Conservation (phyloP, 176 grass and related monocot species). For the Elaeis guineensis region DNA sequence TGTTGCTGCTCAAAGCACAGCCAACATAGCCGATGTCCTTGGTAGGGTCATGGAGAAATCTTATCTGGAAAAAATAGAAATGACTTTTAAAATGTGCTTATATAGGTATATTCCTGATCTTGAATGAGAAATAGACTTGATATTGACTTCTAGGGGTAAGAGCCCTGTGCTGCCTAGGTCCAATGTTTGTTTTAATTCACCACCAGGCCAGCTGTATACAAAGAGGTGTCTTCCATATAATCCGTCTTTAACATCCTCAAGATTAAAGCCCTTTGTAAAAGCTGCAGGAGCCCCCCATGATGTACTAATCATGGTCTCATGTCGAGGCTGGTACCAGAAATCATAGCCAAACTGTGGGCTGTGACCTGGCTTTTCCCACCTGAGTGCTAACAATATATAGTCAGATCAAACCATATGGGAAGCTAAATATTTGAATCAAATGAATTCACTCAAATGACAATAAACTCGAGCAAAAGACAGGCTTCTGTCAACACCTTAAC, state of each 20-base stretch:
- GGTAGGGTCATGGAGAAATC: constrained; percentile 93
- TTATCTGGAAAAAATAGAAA: constrained; percentile 43
- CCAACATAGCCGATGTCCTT: constrained; percentile 91
- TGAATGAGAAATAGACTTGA: too few species aligned
- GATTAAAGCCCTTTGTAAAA: constrained; percentile 68
- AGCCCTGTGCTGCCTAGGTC: constrained; percentile 64
- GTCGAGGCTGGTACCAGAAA: constrained; percentile 90
- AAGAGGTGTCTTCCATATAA: constrained; percentile 74
- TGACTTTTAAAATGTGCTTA: not conserved
- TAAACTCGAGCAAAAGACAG: too few species aligned
- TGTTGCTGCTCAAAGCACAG: constrained; percentile 75
- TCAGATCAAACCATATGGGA: not conserved
- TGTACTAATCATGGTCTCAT: constrained; percentile 94
- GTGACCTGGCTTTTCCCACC: constrained; percentile 92
- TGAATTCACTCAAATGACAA: too few species aligned
- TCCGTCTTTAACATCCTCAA: constrained; percentile 78
- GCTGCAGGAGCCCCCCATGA: constrained; percentile 80
- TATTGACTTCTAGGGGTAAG: constrained; percentile 69
- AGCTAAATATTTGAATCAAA: too few species aligned
- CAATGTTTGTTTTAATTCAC: constrained; percentile 78
- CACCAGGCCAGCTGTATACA: constrained; percentile 93
- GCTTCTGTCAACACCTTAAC: too few species aligned
- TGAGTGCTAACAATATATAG: constrained; percentile 11
- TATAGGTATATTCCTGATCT: too few species aligned
- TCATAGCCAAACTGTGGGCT: constrained; percentile 84